Evolutionary conservation across 169 alveolate genomes (phyloP), one percentile per base, ranked within the genome.

Genomic region (Plasmodium malariae): DNA sequence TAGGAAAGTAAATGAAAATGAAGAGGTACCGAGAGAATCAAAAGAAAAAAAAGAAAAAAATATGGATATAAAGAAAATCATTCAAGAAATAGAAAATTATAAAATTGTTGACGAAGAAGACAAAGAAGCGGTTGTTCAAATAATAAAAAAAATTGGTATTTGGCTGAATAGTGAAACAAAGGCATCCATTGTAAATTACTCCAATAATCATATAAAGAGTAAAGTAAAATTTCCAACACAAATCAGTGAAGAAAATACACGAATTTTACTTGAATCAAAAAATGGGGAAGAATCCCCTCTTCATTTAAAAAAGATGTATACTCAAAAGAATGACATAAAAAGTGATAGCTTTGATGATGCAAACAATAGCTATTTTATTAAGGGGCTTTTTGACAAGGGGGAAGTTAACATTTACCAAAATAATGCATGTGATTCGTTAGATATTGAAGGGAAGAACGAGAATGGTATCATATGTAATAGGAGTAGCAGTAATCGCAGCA

Each of bases 101-200:
- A 93, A 80, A 71, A 87, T 90, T 68, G 93, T 80, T 14, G 94
- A 89, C 60, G 92, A 88, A 26, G 94, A 94, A 57, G 96, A 94
- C 69, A 88, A 94, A 49, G 73, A 60, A 43, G 92, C 89, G 21
- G 93, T 92, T 59, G 92, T 89, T 87, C 87, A 80, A 19, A 88
- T 91, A 28, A 76, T 94, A 51, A 88, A 57, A 48, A 78, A 88
- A 30, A 87, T 94, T 24, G 87, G 76, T 1, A 17, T 69, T 21
- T 86, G 92, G 92, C 19, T 86, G 9, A 40, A 28, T 19, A 51
- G 28, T 19, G 48, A 48, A 49, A 57, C n/a, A n/a, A n/a, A n/a
- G n/a, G n/a, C n/a, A n/a, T 11, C 1, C 55, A 59, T n/a, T 21
- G 7, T 24, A 24, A 59, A 14, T 26, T 14, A 24, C 11, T 43